A percentile compares a stretch with the other conserved stretches of the same genome.
phyloP scores from a whole-genome alignment of 2,329 filamentous ascomycete genomes.

The Ceratocystis smalleyi region DNA sequence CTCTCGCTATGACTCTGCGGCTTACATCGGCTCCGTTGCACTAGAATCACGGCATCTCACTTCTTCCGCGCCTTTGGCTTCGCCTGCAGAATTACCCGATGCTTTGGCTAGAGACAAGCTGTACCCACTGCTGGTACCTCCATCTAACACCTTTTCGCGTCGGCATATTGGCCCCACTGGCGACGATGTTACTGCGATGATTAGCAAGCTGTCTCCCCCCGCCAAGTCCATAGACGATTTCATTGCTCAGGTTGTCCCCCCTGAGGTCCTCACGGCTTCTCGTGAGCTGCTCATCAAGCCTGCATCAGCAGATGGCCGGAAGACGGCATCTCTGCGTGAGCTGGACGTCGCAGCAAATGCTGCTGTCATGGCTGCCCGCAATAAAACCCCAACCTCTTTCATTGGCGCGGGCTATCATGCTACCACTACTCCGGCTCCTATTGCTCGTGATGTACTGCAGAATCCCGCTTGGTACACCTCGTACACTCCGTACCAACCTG shows the following conservation, averaged over 20 bases:
- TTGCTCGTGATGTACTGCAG: constrained; percentile 83
- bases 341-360: constrained; percentile 37
- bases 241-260: constrained; percentile 66
- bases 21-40: background rate
- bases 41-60: background rate
- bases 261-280: constrained; percentile 45
- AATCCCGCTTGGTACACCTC: constrained; percentile 95
- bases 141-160: constrained; percentile 41
- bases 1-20: background rate
- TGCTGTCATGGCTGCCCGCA: constrained; percentile 24
- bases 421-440: constrained; percentile 74
- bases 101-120: constrained; percentile 7
- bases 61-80: background rate
- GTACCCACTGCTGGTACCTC: constrained; percentile 15
- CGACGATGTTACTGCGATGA: constrained; percentile 58
- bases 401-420: constrained; percentile 82
- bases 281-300: constrained; percentile 12
- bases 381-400: constrained; percentile 43
- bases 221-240: constrained; percentile 64
- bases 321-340: constrained; percentile 35
- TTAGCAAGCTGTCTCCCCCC: constrained; percentile 61
- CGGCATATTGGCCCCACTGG: constrained; percentile 78
- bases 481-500: constrained; percentile 92
- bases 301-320: background rate
- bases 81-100: background rate